Conservation (phyloP, 176 grass and related monocot species). For the Carex scoparia region DNA sequence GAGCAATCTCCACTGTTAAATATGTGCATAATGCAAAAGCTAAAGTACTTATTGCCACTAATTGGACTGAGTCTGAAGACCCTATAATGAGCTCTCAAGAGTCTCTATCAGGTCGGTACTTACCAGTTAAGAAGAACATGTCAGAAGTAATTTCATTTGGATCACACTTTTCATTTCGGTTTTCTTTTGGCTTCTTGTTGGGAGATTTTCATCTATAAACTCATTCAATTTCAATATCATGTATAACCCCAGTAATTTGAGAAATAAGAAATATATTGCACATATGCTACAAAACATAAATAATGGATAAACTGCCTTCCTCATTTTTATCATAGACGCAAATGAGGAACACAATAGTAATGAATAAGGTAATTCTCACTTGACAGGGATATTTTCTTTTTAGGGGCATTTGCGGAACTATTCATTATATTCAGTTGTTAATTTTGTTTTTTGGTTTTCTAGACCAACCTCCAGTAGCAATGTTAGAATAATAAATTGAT, state of each 20-base stretch:
- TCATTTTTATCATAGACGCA: not conserved
- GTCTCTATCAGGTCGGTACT: constrained; percentile 56
- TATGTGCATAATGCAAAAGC: constrained; percentile 71
- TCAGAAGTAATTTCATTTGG: not conserved
- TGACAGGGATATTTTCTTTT: not conserved
- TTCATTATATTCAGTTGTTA: not conserved
- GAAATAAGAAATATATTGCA: not conserved
- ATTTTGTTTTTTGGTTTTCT: not conserved
- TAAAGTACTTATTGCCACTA: constrained; percentile 61
- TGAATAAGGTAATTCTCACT: not conserved
- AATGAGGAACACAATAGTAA: not conserved
- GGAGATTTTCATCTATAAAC: not conserved
- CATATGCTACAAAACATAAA: not conserved
- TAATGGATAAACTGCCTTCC: not conserved
- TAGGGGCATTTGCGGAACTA: not conserved
- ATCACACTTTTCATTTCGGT: not conserved
- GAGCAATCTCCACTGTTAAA: constrained; percentile 67
- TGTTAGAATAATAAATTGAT: constrained; percentile 23
- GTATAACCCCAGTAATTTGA: not conserved
- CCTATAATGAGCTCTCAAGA: constrained; percentile 37
- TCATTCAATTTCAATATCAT: not conserved
- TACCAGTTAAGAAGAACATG: not conserved
- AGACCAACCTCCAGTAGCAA: constrained; percentile 4
- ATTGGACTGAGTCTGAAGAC: constrained; percentile 53
- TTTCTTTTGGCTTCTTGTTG: not conserved